Evolutionary conservation across 768 basidiomycete genomes (phyloP), one percentile per base, ranked within the genome.

Genomic region (Auriscalpium microsporum): DNA sequence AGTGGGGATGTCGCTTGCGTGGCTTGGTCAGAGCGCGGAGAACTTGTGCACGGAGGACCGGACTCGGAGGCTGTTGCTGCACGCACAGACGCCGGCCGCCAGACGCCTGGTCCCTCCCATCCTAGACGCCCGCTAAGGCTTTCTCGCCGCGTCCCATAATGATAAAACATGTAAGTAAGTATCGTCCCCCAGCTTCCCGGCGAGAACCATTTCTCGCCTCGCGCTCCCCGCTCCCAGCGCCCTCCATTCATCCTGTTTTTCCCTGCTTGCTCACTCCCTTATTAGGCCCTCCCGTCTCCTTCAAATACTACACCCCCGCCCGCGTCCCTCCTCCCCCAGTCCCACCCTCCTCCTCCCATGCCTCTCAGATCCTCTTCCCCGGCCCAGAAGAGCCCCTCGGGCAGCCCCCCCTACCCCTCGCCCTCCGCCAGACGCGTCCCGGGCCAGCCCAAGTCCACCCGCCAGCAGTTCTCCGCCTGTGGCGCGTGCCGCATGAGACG

Each of bases 391-490:
- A 63, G 59, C 54, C 52, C 58, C 60, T 63, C 65, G 56, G 42
- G 54, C 38, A 58, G 60, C 44, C 60, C 62, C 21, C 56, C 70
- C 48, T 64, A 74, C 40, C 68, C 77, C 4, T 71, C 74, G 23
- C 65, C 73, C 51, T 58, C 69, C 0, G 58, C 68, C 13, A 64
- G 71, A n/a, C 52, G 57, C 48, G 28, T 66, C 2, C 58, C 68
- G 3, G 56, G 69, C 44, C 80, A 84, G 55, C 81, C 86, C 54
- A 90, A 90, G 67, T 87, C 88, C 33, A 78, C 83, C 2, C 74
- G 88, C 58, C 85, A 88, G 63, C 90, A 95, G 63, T 91, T 90
- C 71, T 89, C 87, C n/a, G 93, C 93, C 8, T 95, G 94, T 67
- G 91, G 91, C 55, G 90, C 91, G 34, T 96, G 94, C 70, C 83